Evolutionary conservation across 495 filamentous ascomycete species (phyloP).

Genomic region (Choiromyces venosus): DNA sequence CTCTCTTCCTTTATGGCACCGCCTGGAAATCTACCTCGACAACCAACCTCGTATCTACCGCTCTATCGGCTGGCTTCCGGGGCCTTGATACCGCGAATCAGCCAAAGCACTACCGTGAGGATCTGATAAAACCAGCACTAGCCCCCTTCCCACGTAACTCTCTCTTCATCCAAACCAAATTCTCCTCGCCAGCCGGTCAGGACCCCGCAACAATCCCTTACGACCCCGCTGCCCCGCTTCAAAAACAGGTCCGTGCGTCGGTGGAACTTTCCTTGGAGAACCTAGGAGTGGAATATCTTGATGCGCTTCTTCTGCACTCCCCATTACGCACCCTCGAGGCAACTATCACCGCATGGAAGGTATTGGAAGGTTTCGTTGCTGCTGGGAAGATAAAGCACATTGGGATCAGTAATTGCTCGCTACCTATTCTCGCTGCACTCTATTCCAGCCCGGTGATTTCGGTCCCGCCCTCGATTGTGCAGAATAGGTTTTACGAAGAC

Average conservation of each 20-base stretch:
- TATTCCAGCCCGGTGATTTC: slow-evolving; percentile 45
- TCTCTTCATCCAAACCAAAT: slow-evolving; percentile 73
- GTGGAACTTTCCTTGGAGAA: slow-evolving; percentile 65
- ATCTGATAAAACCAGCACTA: slow-evolving; percentile 62
- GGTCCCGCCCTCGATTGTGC: slow-evolving; percentile 60
- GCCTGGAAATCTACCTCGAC: slow-evolving; percentile 81
- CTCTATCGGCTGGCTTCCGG: slow-evolving; percentile 64
- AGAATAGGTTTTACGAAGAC: slow-evolving; percentile 65
- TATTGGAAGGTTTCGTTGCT: slow-evolving; percentile 61
- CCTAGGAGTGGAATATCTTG: slow-evolving; percentile 60
- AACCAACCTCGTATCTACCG: slow-evolving; percentile 60
- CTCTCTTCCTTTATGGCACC: slow-evolving; percentile 62
- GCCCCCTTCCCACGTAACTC: slow-evolving; percentile 8
- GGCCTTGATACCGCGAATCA: slow-evolving; percentile 76
- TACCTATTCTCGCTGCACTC: slow-evolving; percentile 53
- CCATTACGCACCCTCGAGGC: slow-evolving; percentile 54
- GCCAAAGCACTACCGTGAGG: slow-evolving; percentile 71
- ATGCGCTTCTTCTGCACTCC: slow-evolving; percentile 67
- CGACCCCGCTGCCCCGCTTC: slow-evolving; percentile 49
- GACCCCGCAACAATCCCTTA: slow-evolving; percentile 58
- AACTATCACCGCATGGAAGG: slow-evolving; percentile 61
- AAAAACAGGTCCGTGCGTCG: slow-evolving; percentile 60
- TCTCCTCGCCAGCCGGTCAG: slow-evolving; percentile 59
- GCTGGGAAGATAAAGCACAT: slow-evolving; percentile 54
- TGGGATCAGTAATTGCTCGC: slow-evolving; percentile 65